Evolutionary conservation across 805 yeast species (phyloP).

Genomic region (Maudiozyma serrabonitensis): DNA sequence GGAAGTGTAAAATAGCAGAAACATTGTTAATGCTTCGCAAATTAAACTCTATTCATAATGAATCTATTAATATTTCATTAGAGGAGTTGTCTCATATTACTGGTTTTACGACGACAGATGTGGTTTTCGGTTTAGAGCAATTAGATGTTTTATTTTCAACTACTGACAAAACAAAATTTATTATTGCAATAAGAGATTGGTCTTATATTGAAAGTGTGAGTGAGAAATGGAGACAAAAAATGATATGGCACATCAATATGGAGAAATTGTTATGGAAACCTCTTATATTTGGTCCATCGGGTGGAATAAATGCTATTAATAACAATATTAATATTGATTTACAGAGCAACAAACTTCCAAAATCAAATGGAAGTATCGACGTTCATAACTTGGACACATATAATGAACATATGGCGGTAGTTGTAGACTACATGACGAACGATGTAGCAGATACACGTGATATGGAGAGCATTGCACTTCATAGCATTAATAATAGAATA

Average conservation of each 20-base stretch:
- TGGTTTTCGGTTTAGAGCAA: slow-evolving; percentile 76
- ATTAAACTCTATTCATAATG: background rate
- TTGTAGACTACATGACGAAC: slow-evolving; percentile 54
- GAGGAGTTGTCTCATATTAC: slow-evolving; percentile 56
- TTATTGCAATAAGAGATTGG: slow-evolving; percentile 33
- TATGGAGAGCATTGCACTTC: slow-evolving; percentile 46
- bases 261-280: slow-evolving; percentile 67
- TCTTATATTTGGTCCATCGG: slow-evolving; percentile 73
- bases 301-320: slow-evolving; percentile 56
- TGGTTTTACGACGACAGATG: slow-evolving; percentile 83
- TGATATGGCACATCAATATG: slow-evolving; percentile 43
- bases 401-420: slow-evolving; percentile 41
- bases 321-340: slow-evolving; percentile 3
- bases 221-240: slow-evolving; percentile 44
- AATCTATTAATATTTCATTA: slow-evolving; percentile 36
- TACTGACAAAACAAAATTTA: slow-evolving; percentile 38
- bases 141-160: slow-evolving; percentile 42
- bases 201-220: slow-evolving; percentile 31
- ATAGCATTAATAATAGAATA: slow-evolving; percentile 22
- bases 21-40: slow-evolving; percentile 13
- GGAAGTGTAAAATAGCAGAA: slow-evolving; percentile 61
- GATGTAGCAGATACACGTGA: slow-evolving; percentile 56
- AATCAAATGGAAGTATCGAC: background rate
- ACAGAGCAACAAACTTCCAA: slow-evolving; percentile 4
- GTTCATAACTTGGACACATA: slow-evolving; percentile 21